phyloP scores from a whole-genome alignment of 768 basidiomycete genomes.

The Tephrocybe sp. region DNA sequence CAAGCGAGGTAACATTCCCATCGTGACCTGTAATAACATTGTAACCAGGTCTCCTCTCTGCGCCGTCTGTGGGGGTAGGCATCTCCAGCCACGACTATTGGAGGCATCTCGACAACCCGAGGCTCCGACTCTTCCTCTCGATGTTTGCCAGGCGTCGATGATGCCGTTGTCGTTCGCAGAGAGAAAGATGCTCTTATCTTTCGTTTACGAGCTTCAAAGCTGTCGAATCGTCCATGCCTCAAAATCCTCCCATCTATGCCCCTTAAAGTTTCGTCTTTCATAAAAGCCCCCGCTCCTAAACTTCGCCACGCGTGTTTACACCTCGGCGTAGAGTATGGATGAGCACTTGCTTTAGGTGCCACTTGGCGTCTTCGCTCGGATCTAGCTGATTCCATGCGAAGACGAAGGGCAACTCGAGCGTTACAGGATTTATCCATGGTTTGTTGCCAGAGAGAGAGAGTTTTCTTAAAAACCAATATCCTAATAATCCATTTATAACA shows the following conservation, averaged over 20 bases:
- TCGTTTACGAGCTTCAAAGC: slow-evolving; percentile 1
- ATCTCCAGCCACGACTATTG: background rate
- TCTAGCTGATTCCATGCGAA: background rate
- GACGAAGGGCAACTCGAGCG: slow-evolving; percentile 15
- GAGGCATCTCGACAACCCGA: background rate
- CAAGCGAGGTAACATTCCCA: slow-evolving; percentile 1
- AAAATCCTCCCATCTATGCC: slow-evolving; percentile 7
- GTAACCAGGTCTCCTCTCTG: too few relatives aligned
- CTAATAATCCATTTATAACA: background rate
- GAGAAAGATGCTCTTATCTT: background rate
- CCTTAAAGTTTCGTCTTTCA: slow-evolving; percentile 15
- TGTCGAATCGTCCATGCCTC: slow-evolving; percentile 5
- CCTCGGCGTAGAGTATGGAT: background rate
- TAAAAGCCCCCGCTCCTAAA: slow-evolving; percentile 13
- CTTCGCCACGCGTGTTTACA: background rate
- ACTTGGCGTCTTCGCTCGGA: too few relatives aligned
- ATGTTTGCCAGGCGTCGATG: too few relatives aligned
- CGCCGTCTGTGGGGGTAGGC: too few relatives aligned
- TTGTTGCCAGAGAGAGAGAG: background rate
- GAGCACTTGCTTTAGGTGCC: background rate
- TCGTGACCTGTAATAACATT: background rate
- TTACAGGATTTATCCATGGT: slow-evolving; percentile 14
- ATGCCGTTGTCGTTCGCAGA: background rate
- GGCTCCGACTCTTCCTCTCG: background rate
- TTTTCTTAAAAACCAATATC: too few relatives aligned